A percentile compares a stretch with the other conserved stretches of the same genome.
Conservation (phyloP, 1,284 basidiomycete species). For the Cronartium ribicola region DNA sequence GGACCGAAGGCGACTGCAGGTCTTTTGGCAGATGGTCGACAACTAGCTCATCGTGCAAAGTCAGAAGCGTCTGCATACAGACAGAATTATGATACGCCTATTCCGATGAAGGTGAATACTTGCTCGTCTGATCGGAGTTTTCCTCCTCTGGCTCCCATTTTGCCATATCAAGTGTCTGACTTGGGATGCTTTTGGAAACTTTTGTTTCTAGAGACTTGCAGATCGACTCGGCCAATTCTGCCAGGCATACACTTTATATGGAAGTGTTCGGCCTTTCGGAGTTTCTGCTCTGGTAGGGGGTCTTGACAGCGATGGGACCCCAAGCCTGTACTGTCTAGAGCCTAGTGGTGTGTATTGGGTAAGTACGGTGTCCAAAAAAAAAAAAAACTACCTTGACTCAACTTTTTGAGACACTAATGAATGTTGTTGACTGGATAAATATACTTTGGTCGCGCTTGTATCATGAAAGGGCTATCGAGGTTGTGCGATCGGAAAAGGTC, state of each 20-base stretch:
- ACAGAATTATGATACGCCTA: constrained; percentile 68
- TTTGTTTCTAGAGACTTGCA: constrained; percentile 63
- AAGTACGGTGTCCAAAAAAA: constrained; percentile 49
- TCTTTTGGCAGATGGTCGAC: constrained; percentile 86
- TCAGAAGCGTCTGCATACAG: constrained; percentile 77
- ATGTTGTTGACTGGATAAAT: not conserved
- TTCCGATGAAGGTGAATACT: constrained; percentile 69
- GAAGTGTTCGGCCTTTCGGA: constrained; percentile 94
- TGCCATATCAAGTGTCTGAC: not conserved
- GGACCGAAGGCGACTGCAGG: constrained; percentile 78
- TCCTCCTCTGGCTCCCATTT: not conserved
- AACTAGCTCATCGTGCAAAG: constrained; percentile 76
- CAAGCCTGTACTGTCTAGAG: constrained; percentile 84
- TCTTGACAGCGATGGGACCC: constrained; percentile 76
- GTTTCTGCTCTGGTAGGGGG: constrained; percentile 86
- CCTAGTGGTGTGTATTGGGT: constrained; percentile 91
- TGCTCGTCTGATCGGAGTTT: too few species aligned
- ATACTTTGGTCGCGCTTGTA: not conserved
- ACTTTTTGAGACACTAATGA: constrained; percentile 33
- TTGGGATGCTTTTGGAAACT: not conserved
- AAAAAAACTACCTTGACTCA: not conserved
- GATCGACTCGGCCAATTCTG: constrained; percentile 82
- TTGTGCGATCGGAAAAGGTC: constrained; percentile 91
- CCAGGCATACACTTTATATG: constrained; percentile 95
- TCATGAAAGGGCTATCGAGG: constrained; percentile 74